Conservation (phyloP, 2,329 filamentous ascomycete genomes). For the Fusarium duplospermum region DNA sequence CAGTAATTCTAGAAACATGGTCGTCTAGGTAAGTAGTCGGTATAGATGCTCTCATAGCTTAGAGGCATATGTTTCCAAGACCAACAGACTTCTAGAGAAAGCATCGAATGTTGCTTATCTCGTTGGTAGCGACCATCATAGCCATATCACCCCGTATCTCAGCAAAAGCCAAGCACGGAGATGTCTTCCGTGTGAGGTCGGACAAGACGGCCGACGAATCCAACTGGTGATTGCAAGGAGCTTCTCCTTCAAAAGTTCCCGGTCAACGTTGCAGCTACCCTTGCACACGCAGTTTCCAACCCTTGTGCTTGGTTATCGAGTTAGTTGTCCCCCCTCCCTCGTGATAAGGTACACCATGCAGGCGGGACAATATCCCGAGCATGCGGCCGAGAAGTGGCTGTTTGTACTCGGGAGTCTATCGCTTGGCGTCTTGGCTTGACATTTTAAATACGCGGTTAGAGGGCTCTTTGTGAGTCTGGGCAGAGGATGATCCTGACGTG, state of each 20-base stretch:
- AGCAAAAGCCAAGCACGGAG: slow-evolving; percentile 20
- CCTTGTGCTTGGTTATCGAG: slow-evolving; percentile 10
- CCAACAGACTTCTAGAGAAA: background rate
- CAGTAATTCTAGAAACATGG: background rate
- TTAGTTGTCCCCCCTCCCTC: slow-evolving; percentile 4
- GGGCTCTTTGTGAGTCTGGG: slow-evolving; percentile 38
- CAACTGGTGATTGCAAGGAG: background rate
- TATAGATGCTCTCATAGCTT: background rate
- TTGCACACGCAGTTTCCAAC: background rate
- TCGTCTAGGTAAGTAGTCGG: background rate
- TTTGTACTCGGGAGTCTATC: slow-evolving; percentile 6
- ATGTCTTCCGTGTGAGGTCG: slow-evolving; percentile 8
- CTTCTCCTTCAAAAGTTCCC: slow-evolving; percentile 28
- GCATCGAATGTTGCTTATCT: slow-evolving; percentile 20
- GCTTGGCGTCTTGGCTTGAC: slow-evolving; percentile 20
- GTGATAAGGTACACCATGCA: slow-evolving; percentile 35
- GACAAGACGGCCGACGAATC: slow-evolving; percentile 18
- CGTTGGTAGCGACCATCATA: background rate
- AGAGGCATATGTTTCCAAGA: background rate
- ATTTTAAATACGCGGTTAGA: slow-evolving; percentile 1
- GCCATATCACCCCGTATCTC: background rate
- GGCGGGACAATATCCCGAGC: slow-evolving; percentile 22
- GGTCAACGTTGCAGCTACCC: slow-evolving; percentile 15
- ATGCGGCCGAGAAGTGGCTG: slow-evolving; percentile 2
- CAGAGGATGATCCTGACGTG: background rate